These are phyloP conservation scores for Coemansia reversa DNA, from an alignment of 192 early-diverging fungal genomes.

Conservation along the genomic window DNA sequence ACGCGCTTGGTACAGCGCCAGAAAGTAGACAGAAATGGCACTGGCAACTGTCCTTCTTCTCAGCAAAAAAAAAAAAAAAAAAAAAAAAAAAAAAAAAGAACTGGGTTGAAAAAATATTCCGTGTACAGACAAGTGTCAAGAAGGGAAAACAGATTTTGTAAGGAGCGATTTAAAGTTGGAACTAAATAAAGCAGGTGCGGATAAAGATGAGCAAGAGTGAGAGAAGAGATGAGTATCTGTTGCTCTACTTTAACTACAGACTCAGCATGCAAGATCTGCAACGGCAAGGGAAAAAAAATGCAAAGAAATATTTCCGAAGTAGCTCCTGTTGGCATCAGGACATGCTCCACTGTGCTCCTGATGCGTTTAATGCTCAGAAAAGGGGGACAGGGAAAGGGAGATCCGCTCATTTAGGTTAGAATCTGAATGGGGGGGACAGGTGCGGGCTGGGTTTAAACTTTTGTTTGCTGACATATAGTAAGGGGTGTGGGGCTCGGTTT, in stretches of 20 bases:
- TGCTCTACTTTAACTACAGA: neutral
- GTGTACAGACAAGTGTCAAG: neutral
- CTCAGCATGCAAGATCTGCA: slow-evolving; percentile 10
- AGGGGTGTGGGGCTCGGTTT: neutral
- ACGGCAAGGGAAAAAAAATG: neutral
- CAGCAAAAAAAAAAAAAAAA: neutral
- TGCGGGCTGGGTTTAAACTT: slow-evolving; percentile 15
- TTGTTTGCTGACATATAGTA: neutral
- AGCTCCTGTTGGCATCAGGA: neutral
- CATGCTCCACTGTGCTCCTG: neutral
- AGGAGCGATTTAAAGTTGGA: neutral
- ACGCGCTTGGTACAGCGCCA: neutral
- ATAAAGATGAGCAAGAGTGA: neutral
- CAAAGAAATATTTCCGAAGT: neutral
- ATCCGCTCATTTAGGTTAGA: slow-evolving; percentile 5
- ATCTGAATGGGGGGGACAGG: slow-evolving; percentile 7
- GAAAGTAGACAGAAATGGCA: neutral
- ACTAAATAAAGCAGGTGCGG: neutral
- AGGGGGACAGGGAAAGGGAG: neutral
- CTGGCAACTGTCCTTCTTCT: neutral
- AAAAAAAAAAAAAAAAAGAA: slow-evolving; percentile 6
- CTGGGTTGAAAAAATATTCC: neutral
- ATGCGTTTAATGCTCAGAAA: neutral
- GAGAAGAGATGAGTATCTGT: neutral
- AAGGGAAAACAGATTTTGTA: slow-evolving; percentile 9